These are phyloP conservation scores for Aspergillus sclerotioniger DNA, from an alignment of 495 filamentous ascomycete species.

Conservation along the genomic window DNA sequence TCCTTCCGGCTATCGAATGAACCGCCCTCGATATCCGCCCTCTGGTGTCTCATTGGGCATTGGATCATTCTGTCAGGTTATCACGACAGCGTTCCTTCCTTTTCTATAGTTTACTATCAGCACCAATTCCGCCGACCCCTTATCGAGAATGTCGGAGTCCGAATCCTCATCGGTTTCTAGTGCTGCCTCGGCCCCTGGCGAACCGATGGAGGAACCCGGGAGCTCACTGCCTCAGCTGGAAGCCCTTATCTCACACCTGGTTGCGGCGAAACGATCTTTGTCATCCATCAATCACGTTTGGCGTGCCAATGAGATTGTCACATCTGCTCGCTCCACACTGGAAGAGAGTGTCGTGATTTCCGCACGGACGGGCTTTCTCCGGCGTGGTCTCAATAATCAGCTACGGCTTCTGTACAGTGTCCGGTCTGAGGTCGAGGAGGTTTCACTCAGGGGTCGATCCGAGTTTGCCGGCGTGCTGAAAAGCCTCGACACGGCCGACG, in stretches of 20 bases:
- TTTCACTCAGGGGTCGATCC: constrained; percentile 47
- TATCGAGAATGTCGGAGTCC: constrained; percentile 32
- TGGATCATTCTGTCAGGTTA: background rate
- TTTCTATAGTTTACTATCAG: background rate
- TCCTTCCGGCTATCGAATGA: background rate
- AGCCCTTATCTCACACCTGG: constrained; percentile 73
- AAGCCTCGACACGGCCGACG: constrained; percentile 71
- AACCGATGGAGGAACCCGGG: constrained; percentile 16
- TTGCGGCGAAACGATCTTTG: constrained; percentile 86
- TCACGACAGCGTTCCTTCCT: background rate
- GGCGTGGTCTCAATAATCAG: constrained; percentile 70
- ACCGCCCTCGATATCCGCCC: background rate
- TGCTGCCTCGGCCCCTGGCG: constrained; percentile 11
- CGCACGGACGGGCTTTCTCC: constrained; percentile 75
- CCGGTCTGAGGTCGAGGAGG: constrained; percentile 57
- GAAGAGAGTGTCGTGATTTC: constrained; percentile 77
- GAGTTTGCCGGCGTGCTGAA: constrained; percentile 65
- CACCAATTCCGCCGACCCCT: background rate
- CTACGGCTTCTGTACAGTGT: constrained; percentile 65
- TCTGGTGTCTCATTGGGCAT: constrained; percentile 1
- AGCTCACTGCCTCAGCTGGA: constrained; percentile 52
- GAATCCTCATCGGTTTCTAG: constrained; percentile 31
- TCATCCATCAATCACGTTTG: constrained; percentile 81
- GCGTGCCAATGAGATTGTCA: constrained; percentile 85
- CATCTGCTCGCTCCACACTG: constrained; percentile 66